phyloP scores from a whole-genome alignment of 306 rosid genomes.

The Quillaja saponaria region DNA sequence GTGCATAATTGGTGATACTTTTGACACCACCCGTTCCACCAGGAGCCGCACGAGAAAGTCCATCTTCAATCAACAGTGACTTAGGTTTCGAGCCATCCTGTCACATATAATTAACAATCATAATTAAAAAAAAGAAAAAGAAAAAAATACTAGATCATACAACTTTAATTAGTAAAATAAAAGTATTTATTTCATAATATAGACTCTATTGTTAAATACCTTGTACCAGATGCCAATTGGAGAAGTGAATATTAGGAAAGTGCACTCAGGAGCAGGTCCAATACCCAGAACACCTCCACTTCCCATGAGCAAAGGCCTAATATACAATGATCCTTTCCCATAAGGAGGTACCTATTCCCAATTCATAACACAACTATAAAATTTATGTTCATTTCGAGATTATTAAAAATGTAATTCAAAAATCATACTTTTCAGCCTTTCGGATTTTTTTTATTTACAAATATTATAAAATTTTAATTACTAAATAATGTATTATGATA shows the following conservation, averaged over 20 bases:
- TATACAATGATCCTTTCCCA: slow-evolving; percentile 39
- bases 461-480: too few species aligned
- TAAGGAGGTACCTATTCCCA: slow-evolving; percentile 33
- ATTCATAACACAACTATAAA: slow-evolving; percentile 1
- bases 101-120: background rate
- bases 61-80: slow-evolving; percentile 25
- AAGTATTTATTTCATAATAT: too few species aligned
- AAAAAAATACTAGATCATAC: too few species aligned
- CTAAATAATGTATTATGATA: too few species aligned
- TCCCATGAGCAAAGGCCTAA: slow-evolving; percentile 47
- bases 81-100: slow-evolving; percentile 14
- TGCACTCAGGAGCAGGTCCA: slow-evolving; percentile 37
- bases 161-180: too few species aligned
- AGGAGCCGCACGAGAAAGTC: slow-evolving; percentile 34
- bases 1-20: slow-evolving; percentile 41
- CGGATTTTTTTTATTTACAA: too few species aligned
- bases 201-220: slow-evolving; percentile 1
- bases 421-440: background rate
- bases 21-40: slow-evolving; percentile 48
- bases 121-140: too few species aligned
- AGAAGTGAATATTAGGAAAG: slow-evolving; percentile 36
- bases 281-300: slow-evolving; percentile 42
- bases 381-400: too few species aligned
- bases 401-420: background rate
- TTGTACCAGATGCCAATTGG: slow-evolving; percentile 35